A percentile compares a stretch with the other conserved stretches of the same genome.
These are phyloP conservation scores for Pulveroboletus sp. DNA, from an alignment of 768 basidiomycete genomes.

Conservation along the genomic window DNA sequence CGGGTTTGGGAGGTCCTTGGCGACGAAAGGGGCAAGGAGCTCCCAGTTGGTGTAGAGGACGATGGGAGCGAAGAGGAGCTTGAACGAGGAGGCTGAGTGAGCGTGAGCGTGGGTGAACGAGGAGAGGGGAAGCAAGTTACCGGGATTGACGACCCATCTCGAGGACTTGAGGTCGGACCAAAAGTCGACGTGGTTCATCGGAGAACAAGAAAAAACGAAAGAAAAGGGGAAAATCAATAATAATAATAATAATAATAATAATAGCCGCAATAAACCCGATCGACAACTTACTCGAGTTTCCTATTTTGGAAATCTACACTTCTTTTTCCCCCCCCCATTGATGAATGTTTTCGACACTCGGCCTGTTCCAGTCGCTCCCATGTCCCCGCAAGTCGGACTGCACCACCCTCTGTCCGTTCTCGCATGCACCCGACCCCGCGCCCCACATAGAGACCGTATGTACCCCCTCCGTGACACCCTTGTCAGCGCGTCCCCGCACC, in stretches of 20 bases:
- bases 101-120: background rate
- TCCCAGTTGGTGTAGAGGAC: constrained; percentile 66
- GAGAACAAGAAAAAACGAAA: background rate
- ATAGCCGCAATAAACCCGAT: too few relatives aligned
- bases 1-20: constrained; percentile 57
- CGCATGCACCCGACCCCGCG: constrained; percentile 44
- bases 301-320: background rate
- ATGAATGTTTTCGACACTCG: constrained; percentile 59
- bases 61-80: constrained; percentile 57
- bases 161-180: constrained; percentile 48
- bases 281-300: background rate
- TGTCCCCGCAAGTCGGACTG: constrained; percentile 58
- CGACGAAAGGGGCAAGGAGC: constrained; percentile 43
- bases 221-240: too few relatives aligned
- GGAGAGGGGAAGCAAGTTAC: constrained; percentile 30
- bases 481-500: constrained; percentile 7
- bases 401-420: constrained; percentile 56
- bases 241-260: too few relatives aligned
- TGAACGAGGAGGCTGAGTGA: constrained; percentile 54
- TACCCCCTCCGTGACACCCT: constrained; percentile 3
- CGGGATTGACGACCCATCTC: constrained; percentile 72
- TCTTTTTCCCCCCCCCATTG: too few relatives aligned
- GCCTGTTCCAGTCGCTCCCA: constrained; percentile 50
- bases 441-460: constrained; percentile 21
- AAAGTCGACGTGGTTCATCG: constrained; percentile 25